These are phyloP conservation scores for Botrytis squamosa DNA, from an alignment of 2,329 filamentous ascomycete species.

Conservation along the genomic window DNA sequence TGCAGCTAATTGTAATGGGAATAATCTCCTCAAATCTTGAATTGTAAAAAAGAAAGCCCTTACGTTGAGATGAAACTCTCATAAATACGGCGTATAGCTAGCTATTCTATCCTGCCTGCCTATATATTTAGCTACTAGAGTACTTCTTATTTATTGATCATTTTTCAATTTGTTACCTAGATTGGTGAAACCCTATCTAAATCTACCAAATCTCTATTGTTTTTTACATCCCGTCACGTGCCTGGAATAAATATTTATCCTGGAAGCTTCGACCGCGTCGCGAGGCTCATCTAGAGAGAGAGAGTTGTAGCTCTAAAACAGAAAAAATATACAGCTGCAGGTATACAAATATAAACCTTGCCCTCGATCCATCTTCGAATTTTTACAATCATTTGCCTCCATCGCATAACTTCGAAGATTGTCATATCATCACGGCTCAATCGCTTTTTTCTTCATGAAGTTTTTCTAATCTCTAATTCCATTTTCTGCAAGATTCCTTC, in stretches of 20 bases:
- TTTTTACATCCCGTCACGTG: constrained; percentile 21
- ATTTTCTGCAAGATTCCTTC: constrained; percentile 24
- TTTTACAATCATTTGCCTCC: constrained; percentile 5
- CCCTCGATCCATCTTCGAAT: constrained; percentile 19
- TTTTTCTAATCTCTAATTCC: constrained; percentile 26
- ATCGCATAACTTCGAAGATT: constrained; percentile 17
- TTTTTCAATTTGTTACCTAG: background rate
- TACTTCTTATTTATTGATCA: background rate
- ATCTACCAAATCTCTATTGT: background rate
- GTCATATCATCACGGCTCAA: constrained; percentile 8
- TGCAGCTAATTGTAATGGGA: background rate
- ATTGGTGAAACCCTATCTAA: too few relatives aligned
- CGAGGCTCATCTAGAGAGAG: constrained; percentile 23
- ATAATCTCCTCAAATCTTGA: background rate
- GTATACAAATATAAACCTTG: constrained; percentile 4
- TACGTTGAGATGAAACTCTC: background rate
- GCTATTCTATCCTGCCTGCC: background rate
- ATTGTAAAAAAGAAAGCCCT: background rate
- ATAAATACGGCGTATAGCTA: background rate
- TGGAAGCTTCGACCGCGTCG: constrained; percentile 24
- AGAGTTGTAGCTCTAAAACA: constrained; percentile 16
- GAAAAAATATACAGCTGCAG: constrained; percentile 19
- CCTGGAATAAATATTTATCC: constrained; percentile 13
- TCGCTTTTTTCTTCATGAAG: constrained; percentile 30
- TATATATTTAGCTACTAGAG: background rate